Base-by-base conservation (phyloP, 2,329 filamentous ascomycete genomes). In the Penicillium sp. region DNA sequence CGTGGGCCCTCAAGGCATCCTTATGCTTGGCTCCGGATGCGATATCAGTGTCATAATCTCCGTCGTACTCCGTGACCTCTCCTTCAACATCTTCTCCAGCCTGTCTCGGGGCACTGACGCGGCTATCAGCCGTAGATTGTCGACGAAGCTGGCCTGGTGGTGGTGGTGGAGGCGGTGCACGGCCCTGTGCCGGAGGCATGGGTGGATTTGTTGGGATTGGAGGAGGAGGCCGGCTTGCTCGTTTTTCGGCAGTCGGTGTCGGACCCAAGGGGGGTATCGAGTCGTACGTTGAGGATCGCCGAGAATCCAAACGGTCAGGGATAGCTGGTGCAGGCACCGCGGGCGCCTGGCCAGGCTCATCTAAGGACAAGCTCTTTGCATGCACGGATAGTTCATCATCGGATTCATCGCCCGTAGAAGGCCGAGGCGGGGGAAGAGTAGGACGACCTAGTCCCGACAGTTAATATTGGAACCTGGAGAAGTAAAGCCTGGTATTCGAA, bases 1-100 rank as follows among this genome's bases (percentile, higher is more conserved):
- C 86, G 75, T 96, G 92, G 8, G 91, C 81, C 75, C 94, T 96
- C 63, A 98, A 78, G 0, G 94, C 93, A 78, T 97, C 94, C 77
- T 96, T 97, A 76, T 97, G 92, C 58, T 91, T 92, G n/a, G 87
- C 92, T 10, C 92, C 89, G n/a, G 93, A 92, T 1, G 90, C 93
- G 73, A 98, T 98, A 74, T 98, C 95, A 6, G 95, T 98, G 70
- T 98, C 95, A 74, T 98, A 98, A 73, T 98, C 95, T 6, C 94
- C 95, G 73, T 99, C 95, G 72, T 98, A 98, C 72, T 97, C 94
- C 0, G 92, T 96, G 37, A 92, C 85, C 71, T 96, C 93, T 61
- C 90, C 92, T 61, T 90, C 89, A 28, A 87, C 88, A 14, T 89
- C 88, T 43, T 84, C 79, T 79, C 84, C 62, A 80, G 80, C 59